Conservation (phyloP, 352 stramenopile genomes). For the Pythium scleroteichum region DNA sequence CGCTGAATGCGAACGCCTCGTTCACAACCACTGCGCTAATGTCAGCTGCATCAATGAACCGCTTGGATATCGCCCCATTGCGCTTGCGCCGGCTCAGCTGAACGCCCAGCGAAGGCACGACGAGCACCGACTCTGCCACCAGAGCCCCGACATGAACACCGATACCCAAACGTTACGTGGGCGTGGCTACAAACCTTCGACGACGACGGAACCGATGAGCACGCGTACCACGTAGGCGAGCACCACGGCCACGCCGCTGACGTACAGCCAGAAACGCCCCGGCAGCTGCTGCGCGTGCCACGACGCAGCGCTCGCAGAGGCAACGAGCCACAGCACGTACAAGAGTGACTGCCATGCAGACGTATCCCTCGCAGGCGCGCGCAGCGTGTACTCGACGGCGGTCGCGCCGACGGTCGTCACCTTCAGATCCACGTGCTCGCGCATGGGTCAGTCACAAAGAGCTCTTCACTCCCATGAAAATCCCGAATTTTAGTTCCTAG, state of each 20-base stretch:
- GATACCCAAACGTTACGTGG: background rate
- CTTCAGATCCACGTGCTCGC: slow-evolving; percentile 42
- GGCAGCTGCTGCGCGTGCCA: slow-evolving; percentile 21
- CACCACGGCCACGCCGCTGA: background rate
- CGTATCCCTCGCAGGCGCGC: slow-evolving; percentile 1
- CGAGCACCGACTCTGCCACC: slow-evolving; percentile 65
- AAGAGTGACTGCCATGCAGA: slow-evolving; percentile 6
- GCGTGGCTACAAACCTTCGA: slow-evolving; percentile 20
- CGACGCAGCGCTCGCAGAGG: slow-evolving; percentile 3
- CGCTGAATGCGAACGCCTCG: slow-evolving; percentile 77
- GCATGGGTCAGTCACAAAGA: slow-evolving; percentile 19
- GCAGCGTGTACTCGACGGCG: slow-evolving; percentile 59
- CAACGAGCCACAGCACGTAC: slow-evolving; percentile 16
- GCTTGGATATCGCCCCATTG: slow-evolving; percentile 38
- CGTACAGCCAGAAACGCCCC: slow-evolving; percentile 10
- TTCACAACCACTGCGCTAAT: slow-evolving; percentile 79
- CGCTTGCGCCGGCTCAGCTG: slow-evolving; percentile 62
- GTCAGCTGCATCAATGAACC: slow-evolving; percentile 48
- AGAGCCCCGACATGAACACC: background rate
- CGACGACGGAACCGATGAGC: slow-evolving; percentile 24
- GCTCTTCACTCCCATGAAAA: too few species aligned
- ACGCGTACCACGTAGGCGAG: slow-evolving; percentile 7
- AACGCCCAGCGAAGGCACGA: slow-evolving; percentile 73
- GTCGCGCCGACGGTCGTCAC: slow-evolving; percentile 50
- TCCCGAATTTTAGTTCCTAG: background rate